Conservation (phyloP, 192 early-diverging fungal genomes). For the Backusella westeae region DNA sequence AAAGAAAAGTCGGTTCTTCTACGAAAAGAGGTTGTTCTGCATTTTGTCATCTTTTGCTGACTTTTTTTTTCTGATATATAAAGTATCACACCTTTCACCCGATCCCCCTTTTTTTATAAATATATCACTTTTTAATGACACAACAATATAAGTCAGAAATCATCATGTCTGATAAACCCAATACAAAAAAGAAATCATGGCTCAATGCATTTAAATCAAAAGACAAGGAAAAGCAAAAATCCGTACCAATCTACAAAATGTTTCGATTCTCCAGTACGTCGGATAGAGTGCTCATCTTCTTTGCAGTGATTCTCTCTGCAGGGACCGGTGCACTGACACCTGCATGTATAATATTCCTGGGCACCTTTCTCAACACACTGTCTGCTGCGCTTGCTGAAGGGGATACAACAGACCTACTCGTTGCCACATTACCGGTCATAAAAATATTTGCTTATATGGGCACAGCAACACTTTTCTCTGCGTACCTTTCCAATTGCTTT, state of each 20-base stretch:
- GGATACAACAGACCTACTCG: background rate
- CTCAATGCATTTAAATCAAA: background rate
- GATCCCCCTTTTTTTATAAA: background rate
- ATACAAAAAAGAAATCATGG: background rate
- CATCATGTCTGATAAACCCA: background rate
- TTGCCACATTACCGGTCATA: conserved; percentile 22
- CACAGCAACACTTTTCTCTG: conserved; percentile 45
- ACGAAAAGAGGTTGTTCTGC: background rate
- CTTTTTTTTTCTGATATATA: background rate
- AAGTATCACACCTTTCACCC: background rate
- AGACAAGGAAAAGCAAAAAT: conserved; percentile 16
- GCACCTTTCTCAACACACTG: conserved; percentile 21
- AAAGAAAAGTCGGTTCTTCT: background rate
- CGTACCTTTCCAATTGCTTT: conserved; percentile 59
- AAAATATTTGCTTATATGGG: conserved; percentile 56
- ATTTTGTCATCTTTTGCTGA: background rate
- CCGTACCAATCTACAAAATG: conserved; percentile 55
- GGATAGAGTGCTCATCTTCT: conserved; percentile 7
- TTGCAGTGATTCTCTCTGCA: conserved; percentile 10
- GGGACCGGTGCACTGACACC: conserved; percentile 27
- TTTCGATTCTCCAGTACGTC: conserved; percentile 53
- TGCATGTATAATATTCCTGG: conserved; percentile 30
- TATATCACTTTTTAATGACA: background rate
- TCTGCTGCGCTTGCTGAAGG: background rate
- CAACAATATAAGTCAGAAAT: background rate